These are phyloP conservation scores for Scheffersomyces amazonensis DNA, from an alignment of 805 yeast species.

Conservation along the genomic window DNA sequence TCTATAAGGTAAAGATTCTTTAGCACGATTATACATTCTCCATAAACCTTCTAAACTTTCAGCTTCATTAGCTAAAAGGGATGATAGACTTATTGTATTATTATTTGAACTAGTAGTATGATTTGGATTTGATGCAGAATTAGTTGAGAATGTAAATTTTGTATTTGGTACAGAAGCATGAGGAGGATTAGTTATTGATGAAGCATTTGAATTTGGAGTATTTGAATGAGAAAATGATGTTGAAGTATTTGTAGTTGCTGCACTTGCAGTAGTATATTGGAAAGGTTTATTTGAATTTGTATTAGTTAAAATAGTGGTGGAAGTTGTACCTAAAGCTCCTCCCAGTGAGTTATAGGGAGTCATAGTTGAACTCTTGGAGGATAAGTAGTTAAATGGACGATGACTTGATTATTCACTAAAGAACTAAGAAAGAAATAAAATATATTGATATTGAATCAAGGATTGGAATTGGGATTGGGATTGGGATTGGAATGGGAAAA, in stretches of 20 bases:
- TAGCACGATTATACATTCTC: constrained; percentile 80
- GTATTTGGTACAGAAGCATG: background rate
- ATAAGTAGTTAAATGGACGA: no score
- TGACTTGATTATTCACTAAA: no score
- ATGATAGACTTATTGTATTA: background rate
- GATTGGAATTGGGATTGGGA: no score
- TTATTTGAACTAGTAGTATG: background rate
- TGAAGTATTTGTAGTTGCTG: background rate
- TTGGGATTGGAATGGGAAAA: no score
- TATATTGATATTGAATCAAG: no score
- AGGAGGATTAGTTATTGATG: background rate
- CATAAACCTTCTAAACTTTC: constrained; percentile 44
- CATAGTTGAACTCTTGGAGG: no score
- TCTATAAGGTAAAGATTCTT: constrained; percentile 68
- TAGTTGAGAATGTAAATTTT: background rate
- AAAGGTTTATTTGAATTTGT: background rate
- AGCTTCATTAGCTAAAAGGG: constrained; percentile 4
- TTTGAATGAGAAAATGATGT: background rate
- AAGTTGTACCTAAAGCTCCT: background rate
- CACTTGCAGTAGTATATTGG: background rate
- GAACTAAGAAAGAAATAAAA: no score
- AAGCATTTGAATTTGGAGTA: background rate
- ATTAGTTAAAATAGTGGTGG: background rate
- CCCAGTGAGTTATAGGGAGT: no score
- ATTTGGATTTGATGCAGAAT: background rate